Evolutionary conservation across 2,329 filamentous ascomycete genomes (phyloP).

Genomic region (Lasiodiplodia sp.): DNA sequence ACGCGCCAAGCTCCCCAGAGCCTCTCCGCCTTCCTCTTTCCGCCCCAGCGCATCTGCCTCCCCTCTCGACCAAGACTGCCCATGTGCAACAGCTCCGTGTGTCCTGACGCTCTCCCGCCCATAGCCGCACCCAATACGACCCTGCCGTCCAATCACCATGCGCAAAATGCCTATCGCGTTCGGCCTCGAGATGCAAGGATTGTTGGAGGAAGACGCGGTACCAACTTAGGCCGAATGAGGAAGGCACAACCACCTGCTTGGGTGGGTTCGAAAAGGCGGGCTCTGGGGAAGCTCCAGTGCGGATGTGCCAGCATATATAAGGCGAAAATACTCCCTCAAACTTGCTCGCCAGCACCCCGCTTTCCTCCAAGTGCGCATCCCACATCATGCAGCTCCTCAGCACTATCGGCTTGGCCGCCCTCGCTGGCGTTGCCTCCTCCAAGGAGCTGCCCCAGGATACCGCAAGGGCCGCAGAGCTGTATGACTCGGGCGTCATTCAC

Average conservation of each 20-base stretch:
- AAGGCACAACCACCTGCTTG: not conserved
- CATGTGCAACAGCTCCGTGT: constrained; percentile 9
- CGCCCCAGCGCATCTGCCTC: not conserved
- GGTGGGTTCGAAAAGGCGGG: constrained; percentile 12
- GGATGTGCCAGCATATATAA: constrained; percentile 17
- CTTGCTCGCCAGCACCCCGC: constrained; percentile 9
- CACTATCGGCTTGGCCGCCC: constrained; percentile 38
- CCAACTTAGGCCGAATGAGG: constrained; percentile 14
- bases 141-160: constrained; percentile 9
- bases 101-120: constrained; percentile 13
- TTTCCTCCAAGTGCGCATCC: constrained; percentile 7
- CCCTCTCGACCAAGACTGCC: constrained; percentile 11
- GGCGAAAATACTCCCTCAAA: constrained; percentile 1
- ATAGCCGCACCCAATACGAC: constrained; percentile 22
- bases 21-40: constrained; percentile 28
- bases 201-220: not conserved
- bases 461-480: constrained; percentile 44
- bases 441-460: constrained; percentile 46
- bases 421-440: constrained; percentile 38
- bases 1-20: constrained; percentile 18
- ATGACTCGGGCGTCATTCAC: constrained; percentile 50
- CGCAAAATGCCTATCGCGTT: constrained; percentile 8
- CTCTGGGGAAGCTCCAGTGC: constrained; percentile 10
- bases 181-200: constrained; percentile 12
- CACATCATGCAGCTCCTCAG: constrained; percentile 22